A percentile compares a stretch with the other conserved stretches of the same genome.
Evolutionary conservation across 2,329 filamentous ascomycete species (phyloP).

Genomic region (Fusarium scirpi): DNA sequence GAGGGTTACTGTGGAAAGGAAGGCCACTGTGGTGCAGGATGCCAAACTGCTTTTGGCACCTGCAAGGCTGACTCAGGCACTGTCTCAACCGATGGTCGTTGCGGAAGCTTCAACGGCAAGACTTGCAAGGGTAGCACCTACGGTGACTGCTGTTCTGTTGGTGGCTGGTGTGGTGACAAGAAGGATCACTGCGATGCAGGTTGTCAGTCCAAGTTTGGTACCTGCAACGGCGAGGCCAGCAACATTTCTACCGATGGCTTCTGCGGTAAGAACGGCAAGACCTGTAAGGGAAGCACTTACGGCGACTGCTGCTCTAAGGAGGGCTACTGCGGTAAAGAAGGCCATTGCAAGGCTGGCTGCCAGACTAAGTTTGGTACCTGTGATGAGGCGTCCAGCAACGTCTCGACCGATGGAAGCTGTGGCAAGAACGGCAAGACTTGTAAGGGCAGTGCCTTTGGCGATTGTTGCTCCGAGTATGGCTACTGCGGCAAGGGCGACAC

Average conservation of each 20-base stretch:
- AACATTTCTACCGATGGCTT: conserved; percentile 3
- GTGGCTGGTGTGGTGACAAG: conserved; percentile 1
- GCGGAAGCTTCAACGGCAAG: conserved; percentile 8
- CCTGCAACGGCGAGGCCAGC: not conserved
- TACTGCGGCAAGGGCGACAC: not conserved
- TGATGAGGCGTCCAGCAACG: not conserved
- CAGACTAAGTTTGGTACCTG: conserved; percentile 1
- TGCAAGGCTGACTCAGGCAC: not conserved
- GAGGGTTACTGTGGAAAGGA: no score
- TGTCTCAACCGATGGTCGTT: conserved; percentile 2
- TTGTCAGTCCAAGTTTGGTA: not conserved
- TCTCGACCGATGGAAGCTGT: conserved; percentile 6
- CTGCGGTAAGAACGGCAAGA: conserved; percentile 25
- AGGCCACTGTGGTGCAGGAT: conserved; percentile 3
- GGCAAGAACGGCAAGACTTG: conserved; percentile 15
- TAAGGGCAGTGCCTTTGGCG: no score
- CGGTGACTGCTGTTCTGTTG: conserved; percentile 14
- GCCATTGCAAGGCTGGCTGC: not conserved
- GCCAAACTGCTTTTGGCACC: conserved; percentile 1
- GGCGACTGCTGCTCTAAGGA: conserved; percentile 12
- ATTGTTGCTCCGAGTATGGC: conserved; percentile 6
- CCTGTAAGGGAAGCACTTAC: conserved; percentile 1
- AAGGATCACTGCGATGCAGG: conserved; percentile 2
- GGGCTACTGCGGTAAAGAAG: conserved; percentile 8
- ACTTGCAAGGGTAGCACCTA: conserved; percentile 7